Conservation (phyloP, 2,329 filamentous ascomycete species). For the Botryotinia narcissicola region DNA sequence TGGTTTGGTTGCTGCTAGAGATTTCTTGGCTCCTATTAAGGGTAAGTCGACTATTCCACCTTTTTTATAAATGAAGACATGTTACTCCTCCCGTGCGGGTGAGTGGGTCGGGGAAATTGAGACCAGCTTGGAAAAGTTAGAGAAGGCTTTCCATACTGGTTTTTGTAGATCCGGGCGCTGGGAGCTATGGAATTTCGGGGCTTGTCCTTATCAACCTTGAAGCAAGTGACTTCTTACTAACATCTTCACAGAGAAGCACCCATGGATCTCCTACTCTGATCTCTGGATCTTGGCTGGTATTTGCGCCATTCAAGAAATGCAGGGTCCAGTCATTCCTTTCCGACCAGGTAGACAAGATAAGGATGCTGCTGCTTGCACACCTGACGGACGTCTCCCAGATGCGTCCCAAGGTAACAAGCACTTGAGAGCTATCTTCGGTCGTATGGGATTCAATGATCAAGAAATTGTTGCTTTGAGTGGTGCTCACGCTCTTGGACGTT, state of each 20-base stretch:
- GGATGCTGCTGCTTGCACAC: slow-evolving; percentile 82
- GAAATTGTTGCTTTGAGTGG: slow-evolving; percentile 90
- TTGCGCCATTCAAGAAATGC: slow-evolving; percentile 89
- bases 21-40: slow-evolving; percentile 93
- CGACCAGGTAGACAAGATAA: slow-evolving; percentile 80
- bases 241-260: slow-evolving; percentile 62
- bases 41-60: slow-evolving; percentile 46
- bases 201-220: not conserved
- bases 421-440: slow-evolving; percentile 86
- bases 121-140: not conserved
- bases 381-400: slow-evolving; percentile 87
- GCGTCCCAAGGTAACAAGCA: slow-evolving; percentile 75
- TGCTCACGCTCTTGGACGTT: slow-evolving; percentile 84
- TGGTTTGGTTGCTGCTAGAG: slow-evolving; percentile 78
- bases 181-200: not conserved
- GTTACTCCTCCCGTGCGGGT: not conserved
- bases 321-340: slow-evolving; percentile 84
- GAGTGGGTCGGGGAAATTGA: not conserved
- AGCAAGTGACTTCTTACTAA: slow-evolving; percentile 23
- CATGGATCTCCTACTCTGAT: slow-evolving; percentile 95
- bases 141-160: not conserved
- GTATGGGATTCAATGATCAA: slow-evolving; percentile 97
- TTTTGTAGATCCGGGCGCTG: not conserved
- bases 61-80: not conserved
- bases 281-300: slow-evolving; percentile 92